Base-by-base conservation (phyloP, 1,284 basidiomycete genomes). In the Rhodotorula sp. region DNA sequence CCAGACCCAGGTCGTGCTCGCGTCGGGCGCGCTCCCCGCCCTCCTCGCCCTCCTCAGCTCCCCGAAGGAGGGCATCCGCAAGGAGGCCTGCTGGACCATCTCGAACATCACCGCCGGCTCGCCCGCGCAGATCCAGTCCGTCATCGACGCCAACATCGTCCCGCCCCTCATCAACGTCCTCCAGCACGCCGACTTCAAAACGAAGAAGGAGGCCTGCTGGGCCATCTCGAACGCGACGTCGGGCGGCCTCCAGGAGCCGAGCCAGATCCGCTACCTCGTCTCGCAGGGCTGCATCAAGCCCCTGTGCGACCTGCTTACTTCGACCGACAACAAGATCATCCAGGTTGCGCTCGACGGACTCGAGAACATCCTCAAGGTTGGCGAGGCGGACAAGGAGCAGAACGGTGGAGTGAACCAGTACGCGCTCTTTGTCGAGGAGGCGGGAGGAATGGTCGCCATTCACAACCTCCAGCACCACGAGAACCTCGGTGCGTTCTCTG, bases 301-400 rank as follows among this genome's bases (percentile, higher is more conserved):
- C 30, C 85, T 99, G 63, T 99, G 96, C 80, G 95, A 99, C 79
- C 84, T 99, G 55, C 85, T 99, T 65, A 90, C 88, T 56, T 94
- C 93, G 84, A 94, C 98, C 91, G 96, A 99, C 84, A 99, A 99
- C 87, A 99, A 99, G 85, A 97, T 99, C 78, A 99, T 99, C 77
- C 96, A 99, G 83, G 93, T 96, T 49, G 84, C 85, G n/a, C 87
- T 99, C 55, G 95, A 99, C 80, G 96, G 96, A 67, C 86, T 99
- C 61, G 96, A 99, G 83, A 99, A 99, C 82, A 94, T 99, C 77
- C 84, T 99, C 77, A 98, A 97, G 84, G 91, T 99, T 73, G 96
- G 96, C 59, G 95, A 99, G 83, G 88, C 91, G 80, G 96, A 99
- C 83, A 97, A 91, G 83, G 86, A 89, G 77, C 86, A 89, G 49